Evolutionary conservation across 495 filamentous ascomycete species (phyloP), one percentile per base, ranked within the genome.

Genomic region (Cryomyces antarcticus): DNA sequence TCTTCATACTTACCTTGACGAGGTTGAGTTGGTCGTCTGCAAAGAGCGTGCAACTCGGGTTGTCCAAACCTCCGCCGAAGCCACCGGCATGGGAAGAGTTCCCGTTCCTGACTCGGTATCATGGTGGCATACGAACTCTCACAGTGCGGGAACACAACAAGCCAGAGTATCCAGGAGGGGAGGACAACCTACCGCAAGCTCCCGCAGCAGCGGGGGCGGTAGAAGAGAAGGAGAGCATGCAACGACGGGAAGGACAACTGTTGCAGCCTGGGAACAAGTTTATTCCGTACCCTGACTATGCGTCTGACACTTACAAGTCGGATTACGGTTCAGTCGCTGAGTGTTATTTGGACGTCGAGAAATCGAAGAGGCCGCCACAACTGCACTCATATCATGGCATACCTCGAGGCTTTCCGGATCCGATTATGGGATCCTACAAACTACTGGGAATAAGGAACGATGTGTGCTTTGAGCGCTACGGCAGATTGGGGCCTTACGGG

Each of bases 401-500:
- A 5, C 74, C 80, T 3, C 64, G 71, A 37, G 86, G 85, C 0
- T 86, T 92, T 57, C 92, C 89, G 0, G 74, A 84, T 33, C 68
- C 81, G 41, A 69, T 81, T 3, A 72, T 92, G 52, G 89, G 89
- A 4, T 85, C 80, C 0, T 80, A 94, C 55, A 70, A 78, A 4
- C 62, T 92, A 37, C 57, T 96, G 5, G 85, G 77, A 0, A 66
- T 94, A 28, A 76, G 75, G 29, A 75, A 93, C 45, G 81, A 93
- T 55, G 70, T 95, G 41, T 97, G 89, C 63, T 96, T 93, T 60
- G 89, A 97, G 42, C 72, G 89, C 2, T 92, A 80, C 59, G 89
- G 92, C 7, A 70, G 82, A 44, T 69, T 88, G 28, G 92, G 85
- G 0, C 78, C 87, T 0, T 97, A 97, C 50, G 89, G 89, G 0